phyloP scores from a whole-genome alignment of 305 asterid genomes.

The Solanum hybrid region DNA sequence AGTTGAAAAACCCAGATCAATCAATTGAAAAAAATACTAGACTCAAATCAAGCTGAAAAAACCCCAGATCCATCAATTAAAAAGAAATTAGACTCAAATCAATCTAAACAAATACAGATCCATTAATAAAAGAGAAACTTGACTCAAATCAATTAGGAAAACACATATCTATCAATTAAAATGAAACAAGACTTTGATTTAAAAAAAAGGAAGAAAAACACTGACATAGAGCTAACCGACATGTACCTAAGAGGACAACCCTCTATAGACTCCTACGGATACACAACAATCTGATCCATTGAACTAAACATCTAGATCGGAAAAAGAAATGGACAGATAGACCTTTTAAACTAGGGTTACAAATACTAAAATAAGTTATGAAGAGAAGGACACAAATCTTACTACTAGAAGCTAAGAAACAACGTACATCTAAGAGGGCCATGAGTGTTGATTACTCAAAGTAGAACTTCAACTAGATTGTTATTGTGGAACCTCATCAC shows the following conservation, averaged over 20 bases:
- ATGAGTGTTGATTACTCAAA: neutral
- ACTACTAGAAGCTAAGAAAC: neutral
- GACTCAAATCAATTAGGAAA: neutral
- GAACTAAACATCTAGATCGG: neutral
- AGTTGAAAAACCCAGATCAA: neutral
- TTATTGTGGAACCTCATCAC: neutral
- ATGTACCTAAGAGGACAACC: neutral
- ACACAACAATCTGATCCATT: neutral
- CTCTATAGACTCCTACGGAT: neutral
- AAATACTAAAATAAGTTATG: neutral
- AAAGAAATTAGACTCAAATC: neutral
- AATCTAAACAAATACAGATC: neutral
- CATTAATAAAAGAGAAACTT: neutral
- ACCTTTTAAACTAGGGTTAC: neutral
- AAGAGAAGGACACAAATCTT: neutral
- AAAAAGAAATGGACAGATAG: neutral
- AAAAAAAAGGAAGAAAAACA: no score
- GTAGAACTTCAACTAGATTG: neutral
- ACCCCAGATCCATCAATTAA: neutral
- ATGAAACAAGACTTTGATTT: rapidly evolving
- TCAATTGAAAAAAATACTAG: neutral
- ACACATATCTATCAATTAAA: no score
- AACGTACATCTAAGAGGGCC: neutral
- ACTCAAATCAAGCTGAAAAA: neutral
- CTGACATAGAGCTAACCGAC: neutral